Evolutionary conservation across 1,284 basidiomycete species (phyloP), one percentile per base, ranked within the genome.

Genomic region (Boletellus dicymbophilus): DNA sequence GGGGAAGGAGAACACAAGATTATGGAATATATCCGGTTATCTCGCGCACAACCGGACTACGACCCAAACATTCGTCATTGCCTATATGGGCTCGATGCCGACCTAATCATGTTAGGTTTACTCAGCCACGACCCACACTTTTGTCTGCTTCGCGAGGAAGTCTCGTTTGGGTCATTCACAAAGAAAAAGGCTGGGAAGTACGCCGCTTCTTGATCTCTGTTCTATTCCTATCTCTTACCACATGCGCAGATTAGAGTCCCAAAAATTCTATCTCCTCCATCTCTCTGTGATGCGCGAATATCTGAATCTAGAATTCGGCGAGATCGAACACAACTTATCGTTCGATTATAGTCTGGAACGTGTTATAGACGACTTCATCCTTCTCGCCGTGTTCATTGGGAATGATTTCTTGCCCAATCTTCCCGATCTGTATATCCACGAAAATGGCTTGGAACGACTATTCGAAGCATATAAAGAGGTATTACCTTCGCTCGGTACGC

Each of bases 1-100:
- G 96, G 96, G 57, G 97, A 99, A 72, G 97, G 97, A 66, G 97
- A 99, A 71, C 97, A 99, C 75, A 99, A 99, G 77, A 98, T 99
- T 59, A 98, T 99, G 93, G 97, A 99, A 66, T 98, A 85, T 70
- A 97, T 99, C 58, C 81, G 97, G 52, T 81, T 95, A 42, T 95
- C 98, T 64, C 82, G 97, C 43, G 79, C 81, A 41, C 91, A 97
- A 64, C 81, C 85, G 28, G 88, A 87, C 12, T 90, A 98, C 73
- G 90, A 99, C 70, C 88, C 97, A 26, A 99, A 99, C 67, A 98
- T 94, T 4, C 80, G 81, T 38, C 97, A 99, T 69, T 95, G 98
- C 56, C 98, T 99, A 58, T 99, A 99, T 73, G 97, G 97, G 59
- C 76, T 99, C 91, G 97, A 99, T 73, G 97, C 97, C 54, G 97